A percentile compares a stretch with the other conserved stretches of the same genome.
These are phyloP conservation scores for Taphrina deformans DNA, from an alignment of 1,139 yeast genomes.

Conservation along the genomic window DNA sequence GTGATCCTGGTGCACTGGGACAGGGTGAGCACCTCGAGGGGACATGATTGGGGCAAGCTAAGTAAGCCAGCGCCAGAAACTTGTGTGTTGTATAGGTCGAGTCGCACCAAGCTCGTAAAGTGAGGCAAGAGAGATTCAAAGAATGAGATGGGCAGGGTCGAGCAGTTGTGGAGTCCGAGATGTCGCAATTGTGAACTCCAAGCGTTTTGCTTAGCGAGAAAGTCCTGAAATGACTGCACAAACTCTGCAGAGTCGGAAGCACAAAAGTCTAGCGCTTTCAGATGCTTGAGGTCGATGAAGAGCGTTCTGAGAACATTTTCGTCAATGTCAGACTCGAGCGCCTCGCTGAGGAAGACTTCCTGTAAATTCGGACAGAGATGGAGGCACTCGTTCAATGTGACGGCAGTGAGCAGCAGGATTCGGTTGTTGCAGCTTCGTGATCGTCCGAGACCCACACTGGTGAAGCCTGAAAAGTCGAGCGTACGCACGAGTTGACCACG, in stretches of 20 bases:
- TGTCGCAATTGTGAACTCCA: constrained; percentile 50
- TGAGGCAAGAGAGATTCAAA: constrained; percentile 61
- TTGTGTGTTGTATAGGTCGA: constrained; percentile 81
- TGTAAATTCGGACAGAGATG: constrained; percentile 62
- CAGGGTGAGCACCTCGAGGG: constrained; percentile 73
- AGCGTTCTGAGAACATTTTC: constrained; percentile 62
- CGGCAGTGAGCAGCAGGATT: constrained; percentile 82
- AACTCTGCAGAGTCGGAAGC: constrained; percentile 75
- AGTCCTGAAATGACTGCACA: constrained; percentile 53
- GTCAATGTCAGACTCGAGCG: constrained; percentile 81
- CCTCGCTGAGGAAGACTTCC: constrained; percentile 81
- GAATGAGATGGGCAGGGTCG: constrained; percentile 63
- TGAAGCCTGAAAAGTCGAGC: constrained; percentile 63
- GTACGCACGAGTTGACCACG: constrained; percentile 17
- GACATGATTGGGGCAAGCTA: constrained; percentile 55
- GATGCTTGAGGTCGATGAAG: constrained; percentile 51
- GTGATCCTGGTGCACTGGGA: constrained; percentile 70
- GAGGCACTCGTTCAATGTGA: constrained; percentile 66
- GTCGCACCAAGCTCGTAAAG: constrained; percentile 60
- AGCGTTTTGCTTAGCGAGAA: constrained; percentile 45
- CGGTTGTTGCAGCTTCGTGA: constrained; percentile 87
- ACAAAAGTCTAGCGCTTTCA: constrained; percentile 80
- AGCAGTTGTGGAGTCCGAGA: constrained; percentile 83
- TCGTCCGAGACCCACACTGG: constrained; percentile 86
- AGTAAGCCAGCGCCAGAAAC: constrained; percentile 60